Conservation (phyloP, 257 asterid genomes). For the Fraxinus cuspidata region DNA sequence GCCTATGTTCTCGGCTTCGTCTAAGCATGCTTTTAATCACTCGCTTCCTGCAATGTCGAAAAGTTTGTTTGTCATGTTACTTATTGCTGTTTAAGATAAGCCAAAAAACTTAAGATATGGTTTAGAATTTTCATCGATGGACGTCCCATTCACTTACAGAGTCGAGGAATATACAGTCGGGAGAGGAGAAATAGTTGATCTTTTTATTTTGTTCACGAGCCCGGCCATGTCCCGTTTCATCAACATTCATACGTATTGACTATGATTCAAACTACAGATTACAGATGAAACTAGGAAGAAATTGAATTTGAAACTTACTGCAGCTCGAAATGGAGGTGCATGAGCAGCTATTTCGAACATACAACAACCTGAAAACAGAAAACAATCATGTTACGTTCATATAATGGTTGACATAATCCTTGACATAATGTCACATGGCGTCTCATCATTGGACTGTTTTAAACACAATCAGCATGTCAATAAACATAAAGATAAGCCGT, state of each 20-base stretch:
- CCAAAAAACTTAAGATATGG: background rate
- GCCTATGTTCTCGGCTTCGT: constrained; percentile 76
- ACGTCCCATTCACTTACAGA: constrained; percentile 46
- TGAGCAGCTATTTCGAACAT: constrained; percentile 93
- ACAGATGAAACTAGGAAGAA: background rate
- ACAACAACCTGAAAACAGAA: constrained; percentile 66
- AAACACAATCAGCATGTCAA: background rate
- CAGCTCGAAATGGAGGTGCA: constrained; percentile 75
- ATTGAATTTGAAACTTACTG: constrained; percentile 45
- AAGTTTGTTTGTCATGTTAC: background rate
- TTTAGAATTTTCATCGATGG: background rate
- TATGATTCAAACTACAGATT: background rate
- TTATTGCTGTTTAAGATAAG: background rate
- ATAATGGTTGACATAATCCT: no score
- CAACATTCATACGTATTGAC: constrained; percentile 15
- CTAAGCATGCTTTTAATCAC: constrained; percentile 86
- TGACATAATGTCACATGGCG: no score
- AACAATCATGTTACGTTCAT: no score
- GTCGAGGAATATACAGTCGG: constrained; percentile 74
- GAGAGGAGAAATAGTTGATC: constrained; percentile 81
- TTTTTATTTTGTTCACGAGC: constrained; percentile 71
- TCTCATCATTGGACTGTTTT: no score
- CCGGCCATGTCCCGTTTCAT: constrained; percentile 70
- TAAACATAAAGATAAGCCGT: background rate
- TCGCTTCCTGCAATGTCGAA: constrained; percentile 53